Evolutionary conservation across 305 asterid genomes (phyloP).

Genomic region (Fraxinus velutina): DNA sequence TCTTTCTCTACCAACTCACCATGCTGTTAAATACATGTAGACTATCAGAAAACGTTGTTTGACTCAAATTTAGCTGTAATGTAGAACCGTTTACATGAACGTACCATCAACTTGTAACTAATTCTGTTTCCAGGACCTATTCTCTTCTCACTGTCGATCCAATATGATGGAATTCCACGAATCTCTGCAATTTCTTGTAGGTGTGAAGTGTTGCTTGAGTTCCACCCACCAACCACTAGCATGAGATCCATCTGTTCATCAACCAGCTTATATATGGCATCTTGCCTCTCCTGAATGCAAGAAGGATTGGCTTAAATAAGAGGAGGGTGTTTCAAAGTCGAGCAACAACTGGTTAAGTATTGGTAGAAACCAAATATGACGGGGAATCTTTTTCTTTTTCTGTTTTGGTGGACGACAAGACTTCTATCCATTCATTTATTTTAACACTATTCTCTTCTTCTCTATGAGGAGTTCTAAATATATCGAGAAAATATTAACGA

Average conservation of each 20-base stretch:
- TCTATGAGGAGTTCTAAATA: not conserved
- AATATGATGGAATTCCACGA: constrained; percentile 89
- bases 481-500: not conserved
- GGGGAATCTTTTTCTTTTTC: not conserved
- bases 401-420: too few relatives aligned
- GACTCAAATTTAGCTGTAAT: not conserved
- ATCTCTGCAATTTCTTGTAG: constrained; percentile 94
- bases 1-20: constrained; percentile 96
- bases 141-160: constrained; percentile 88
- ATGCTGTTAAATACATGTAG: constrained; percentile 45
- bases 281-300: constrained; percentile 79
- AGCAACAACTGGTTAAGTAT: not conserved
- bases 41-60: not conserved
- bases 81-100: not conserved
- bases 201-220: constrained; percentile 99
- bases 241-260: constrained; percentile 74
- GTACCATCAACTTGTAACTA: constrained; percentile 73
- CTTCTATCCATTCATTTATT: not conserved
- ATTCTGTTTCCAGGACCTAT: constrained; percentile 92
- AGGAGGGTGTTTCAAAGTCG: not conserved
- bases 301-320: constrained; percentile 19
- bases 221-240: constrained; percentile 96
- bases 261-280: constrained; percentile 96
- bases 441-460: not conserved
- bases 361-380: not conserved